These are phyloP conservation scores for Nitzschia sp. DNA, from an alignment of 108 stramenopile genomes.

Conservation along the genomic window DNA sequence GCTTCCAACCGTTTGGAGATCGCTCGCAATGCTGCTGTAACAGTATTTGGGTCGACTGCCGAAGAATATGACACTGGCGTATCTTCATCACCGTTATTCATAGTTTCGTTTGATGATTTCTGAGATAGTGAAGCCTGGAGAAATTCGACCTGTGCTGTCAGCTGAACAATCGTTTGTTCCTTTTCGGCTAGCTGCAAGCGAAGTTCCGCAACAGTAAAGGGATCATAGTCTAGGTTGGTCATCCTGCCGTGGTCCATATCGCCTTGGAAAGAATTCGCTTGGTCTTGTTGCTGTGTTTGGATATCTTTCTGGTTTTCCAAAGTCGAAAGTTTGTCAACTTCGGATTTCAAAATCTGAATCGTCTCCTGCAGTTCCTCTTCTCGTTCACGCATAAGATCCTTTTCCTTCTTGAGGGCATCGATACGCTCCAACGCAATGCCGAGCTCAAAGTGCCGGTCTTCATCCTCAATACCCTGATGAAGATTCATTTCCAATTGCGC, in stretches of 20 bases:
- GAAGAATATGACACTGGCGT: background rate
- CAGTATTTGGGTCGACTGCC: background rate
- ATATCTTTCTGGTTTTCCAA: too few species aligned
- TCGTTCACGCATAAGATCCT: conserved; percentile 15
- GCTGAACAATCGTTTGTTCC: conserved; percentile 11
- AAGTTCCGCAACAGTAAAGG: background rate
- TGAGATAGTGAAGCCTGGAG: background rate
- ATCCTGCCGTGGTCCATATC: background rate
- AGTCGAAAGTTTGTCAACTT: conserved; percentile 28
- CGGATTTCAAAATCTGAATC: conserved; percentile 31
- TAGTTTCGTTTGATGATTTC: background rate
- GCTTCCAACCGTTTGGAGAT: conserved; percentile 28
- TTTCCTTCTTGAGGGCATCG: conserved; percentile 26
- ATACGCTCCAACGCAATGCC: conserved; percentile 13
- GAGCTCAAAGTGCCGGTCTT: conserved; percentile 31
- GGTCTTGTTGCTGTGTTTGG: background rate
- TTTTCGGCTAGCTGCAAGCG: conserved; percentile 9
- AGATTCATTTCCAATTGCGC: conserved; percentile 27
- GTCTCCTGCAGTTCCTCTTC: conserved; percentile 33
- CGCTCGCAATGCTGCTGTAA: conserved; percentile 1
- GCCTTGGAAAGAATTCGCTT: background rate
- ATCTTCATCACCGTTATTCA: background rate
- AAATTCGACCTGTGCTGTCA: background rate
- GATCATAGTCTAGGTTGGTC: background rate
- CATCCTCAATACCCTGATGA: conserved; percentile 28